Percentiles rank a stretch among this genome's conserved stretches.
Evolutionary conservation across 2,329 filamentous ascomycete genomes (phyloP).

Genomic region (Epichloe uncinata): DNA sequence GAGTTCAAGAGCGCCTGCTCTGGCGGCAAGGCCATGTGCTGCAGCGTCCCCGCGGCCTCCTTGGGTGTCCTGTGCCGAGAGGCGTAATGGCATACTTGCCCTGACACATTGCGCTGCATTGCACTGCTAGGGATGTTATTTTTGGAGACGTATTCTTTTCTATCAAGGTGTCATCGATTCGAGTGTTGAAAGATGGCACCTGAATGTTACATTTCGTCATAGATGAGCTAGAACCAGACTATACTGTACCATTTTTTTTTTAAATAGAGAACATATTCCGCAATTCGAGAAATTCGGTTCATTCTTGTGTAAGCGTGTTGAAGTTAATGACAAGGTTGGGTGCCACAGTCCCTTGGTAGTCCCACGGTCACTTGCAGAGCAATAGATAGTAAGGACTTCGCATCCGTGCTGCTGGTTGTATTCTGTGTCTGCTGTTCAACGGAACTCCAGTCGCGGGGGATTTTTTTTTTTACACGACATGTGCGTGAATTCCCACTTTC

Average conservation of each 20-base stretch:
- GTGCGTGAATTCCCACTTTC: too few relatives aligned
- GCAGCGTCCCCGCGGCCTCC: slow-evolving; percentile 2
- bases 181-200: neutral
- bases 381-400: too few relatives aligned
- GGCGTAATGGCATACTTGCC: neutral
- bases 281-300: neutral
- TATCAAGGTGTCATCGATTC: neutral
- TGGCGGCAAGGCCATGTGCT: slow-evolving; percentile 5
- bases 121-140: neutral
- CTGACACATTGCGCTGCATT: too few relatives aligned
- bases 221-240: neutral
- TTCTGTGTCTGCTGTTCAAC: too few relatives aligned
- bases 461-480: too few relatives aligned
- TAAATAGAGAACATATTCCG: neutral
- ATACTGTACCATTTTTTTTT: neutral
- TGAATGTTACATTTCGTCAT: neutral
- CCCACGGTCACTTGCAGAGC: too few relatives aligned
- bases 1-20: slow-evolving; percentile 4
- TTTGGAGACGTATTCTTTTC: neutral
- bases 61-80: slow-evolving; percentile 1
- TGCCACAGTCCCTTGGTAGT: too few relatives aligned
- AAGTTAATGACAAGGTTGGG: too few relatives aligned
- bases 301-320: too few relatives aligned
- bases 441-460: too few relatives aligned
- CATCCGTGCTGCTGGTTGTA: too few relatives aligned